Base-by-base conservation (phyloP, 768 basidiomycete species). In the Hortiboletus campestris region DNA sequence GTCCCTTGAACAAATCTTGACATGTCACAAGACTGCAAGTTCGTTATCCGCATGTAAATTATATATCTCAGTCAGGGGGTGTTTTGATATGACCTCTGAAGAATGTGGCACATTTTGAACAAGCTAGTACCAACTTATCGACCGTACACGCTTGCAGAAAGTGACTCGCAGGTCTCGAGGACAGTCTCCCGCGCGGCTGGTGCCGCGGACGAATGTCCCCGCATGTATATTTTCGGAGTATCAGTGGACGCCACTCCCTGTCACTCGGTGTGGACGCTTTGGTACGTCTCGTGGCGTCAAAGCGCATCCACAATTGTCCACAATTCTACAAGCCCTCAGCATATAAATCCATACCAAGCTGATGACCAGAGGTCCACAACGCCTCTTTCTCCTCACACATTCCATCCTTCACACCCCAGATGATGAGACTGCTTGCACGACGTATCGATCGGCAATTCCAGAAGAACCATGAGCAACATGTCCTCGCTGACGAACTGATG, bases 291-390 rank as follows among this genome's bases (percentile, higher is more conserved):
- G 67, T 69, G 68, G 48, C 34, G 45, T 49, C 65, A 63, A 58
- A 65, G 69, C 66, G 39, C 50, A 14, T 59, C 61, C 51, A 57
- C 58, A 56, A 61, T 58, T 54, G 69, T 65, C 67, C 69, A 71
- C 67, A 60, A 25, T 43, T 53, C 59, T 54, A 52, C 52, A 55
- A 29, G 6, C n/a, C 53, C 52, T 34, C 46, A 44, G 17, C 35
- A 31, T 59, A 63, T 71, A 72, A 62, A 59, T 43, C 20, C 51
- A 43, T 13, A n/a, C 39, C 56, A 31, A 35, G 49, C 32, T 28
- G 53, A 46, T 42, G 5, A 45, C 19, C 17, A 43, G 36, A 42
- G 13, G 4, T 16, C 20, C 34, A 45, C 40, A 54, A 46, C 25
- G 22, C 14, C 22, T 22, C 38, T 20, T 31, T 6, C 28, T 31